These are phyloP conservation scores for Epichloe amarillans DNA, from an alignment of 2,329 filamentous ascomycete genomes.

Conservation along the genomic window DNA sequence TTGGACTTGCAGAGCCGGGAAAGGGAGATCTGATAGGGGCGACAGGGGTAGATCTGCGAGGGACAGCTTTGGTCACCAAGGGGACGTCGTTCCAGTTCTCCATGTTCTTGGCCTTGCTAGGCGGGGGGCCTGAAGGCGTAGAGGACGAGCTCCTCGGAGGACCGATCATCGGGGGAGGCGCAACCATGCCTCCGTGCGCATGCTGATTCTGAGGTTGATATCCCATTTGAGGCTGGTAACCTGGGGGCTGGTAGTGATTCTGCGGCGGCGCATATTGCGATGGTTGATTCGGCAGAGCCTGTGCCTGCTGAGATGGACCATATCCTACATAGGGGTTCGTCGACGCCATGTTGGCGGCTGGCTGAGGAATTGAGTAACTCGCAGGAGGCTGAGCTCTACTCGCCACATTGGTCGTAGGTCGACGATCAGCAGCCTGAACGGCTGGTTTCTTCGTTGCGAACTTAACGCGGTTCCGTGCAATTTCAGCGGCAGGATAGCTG, in stretches of 20 bases:
- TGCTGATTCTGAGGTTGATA: constrained; percentile 40
- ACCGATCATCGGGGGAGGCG: constrained; percentile 17
- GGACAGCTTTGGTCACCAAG: constrained; percentile 62
- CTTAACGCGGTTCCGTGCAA: constrained; percentile 73
- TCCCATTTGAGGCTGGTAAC: constrained; percentile 7
- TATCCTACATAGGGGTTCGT: constrained; percentile 17
- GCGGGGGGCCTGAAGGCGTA: constrained; percentile 57
- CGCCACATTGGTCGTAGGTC: constrained; percentile 7
- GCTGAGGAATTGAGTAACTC: constrained; percentile 36
- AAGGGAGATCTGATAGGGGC: constrained; percentile 65
- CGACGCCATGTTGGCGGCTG: constrained; percentile 15
- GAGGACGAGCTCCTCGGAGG: constrained; percentile 39
- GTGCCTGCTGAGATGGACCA: constrained; percentile 10
- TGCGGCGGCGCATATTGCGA: constrained; percentile 25
- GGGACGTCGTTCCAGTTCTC: constrained; percentile 94
- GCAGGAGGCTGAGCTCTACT: constrained; percentile 16
- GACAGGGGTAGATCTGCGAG: constrained; percentile 61
- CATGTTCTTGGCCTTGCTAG: constrained; percentile 56
- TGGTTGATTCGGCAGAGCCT: constrained; percentile 17
- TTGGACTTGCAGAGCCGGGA: constrained; percentile 44
- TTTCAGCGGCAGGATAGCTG: constrained; percentile 74
- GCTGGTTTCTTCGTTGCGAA: constrained; percentile 54
- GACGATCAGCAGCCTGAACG: constrained; percentile 14
- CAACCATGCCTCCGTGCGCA: constrained; percentile 21
- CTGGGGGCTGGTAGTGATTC: constrained; percentile 21